Conservation (phyloP, 176 grass and related monocot genomes). For the Lolium perenne region DNA sequence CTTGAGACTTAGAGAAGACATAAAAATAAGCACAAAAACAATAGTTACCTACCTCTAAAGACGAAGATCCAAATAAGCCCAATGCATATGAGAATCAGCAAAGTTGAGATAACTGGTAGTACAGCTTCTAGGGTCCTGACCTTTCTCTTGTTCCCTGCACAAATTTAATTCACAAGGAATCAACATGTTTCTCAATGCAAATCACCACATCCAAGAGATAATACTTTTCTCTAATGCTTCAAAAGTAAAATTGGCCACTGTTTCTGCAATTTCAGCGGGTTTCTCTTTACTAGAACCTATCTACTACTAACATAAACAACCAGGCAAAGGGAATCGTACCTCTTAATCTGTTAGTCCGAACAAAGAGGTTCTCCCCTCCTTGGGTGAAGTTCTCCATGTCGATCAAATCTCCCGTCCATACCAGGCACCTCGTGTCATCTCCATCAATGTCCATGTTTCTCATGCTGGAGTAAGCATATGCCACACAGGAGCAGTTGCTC, state of each 20-base stretch:
- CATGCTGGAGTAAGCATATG: slow-evolving; percentile 59
- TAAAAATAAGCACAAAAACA: background rate
- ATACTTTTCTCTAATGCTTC: slow-evolving; percentile 5
- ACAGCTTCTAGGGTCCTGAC: slow-evolving; percentile 14
- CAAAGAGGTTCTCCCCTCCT: slow-evolving; percentile 51
- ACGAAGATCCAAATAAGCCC: slow-evolving; percentile 22
- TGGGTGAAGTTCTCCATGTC: slow-evolving; percentile 34
- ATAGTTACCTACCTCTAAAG: slow-evolving; percentile 32
- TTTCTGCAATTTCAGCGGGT: background rate
- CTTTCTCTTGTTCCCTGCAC: slow-evolving; percentile 34
- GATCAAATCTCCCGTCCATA: slow-evolving; percentile 57
- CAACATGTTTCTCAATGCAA: background rate
- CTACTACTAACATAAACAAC: background rate
- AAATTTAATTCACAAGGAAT: slow-evolving; percentile 17
- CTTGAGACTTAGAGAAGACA: background rate
- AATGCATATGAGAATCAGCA: slow-evolving; percentile 38
- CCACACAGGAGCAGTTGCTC: slow-evolving; percentile 59
- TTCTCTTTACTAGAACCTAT: background rate
- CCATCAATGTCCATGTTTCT: slow-evolving; percentile 32
- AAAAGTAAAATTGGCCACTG: background rate
- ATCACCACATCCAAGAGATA: background rate
- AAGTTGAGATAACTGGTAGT: slow-evolving; percentile 13
- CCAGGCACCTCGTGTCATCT: slow-evolving; percentile 43
- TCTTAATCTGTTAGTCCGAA: background rate
- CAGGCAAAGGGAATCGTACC: slow-evolving; percentile 20